Percentiles rank a stretch among this genome's conserved stretches.
Evolutionary conservation across 1,139 yeast species (phyloP).

Genomic region (Suhomyces bokatorum): DNA sequence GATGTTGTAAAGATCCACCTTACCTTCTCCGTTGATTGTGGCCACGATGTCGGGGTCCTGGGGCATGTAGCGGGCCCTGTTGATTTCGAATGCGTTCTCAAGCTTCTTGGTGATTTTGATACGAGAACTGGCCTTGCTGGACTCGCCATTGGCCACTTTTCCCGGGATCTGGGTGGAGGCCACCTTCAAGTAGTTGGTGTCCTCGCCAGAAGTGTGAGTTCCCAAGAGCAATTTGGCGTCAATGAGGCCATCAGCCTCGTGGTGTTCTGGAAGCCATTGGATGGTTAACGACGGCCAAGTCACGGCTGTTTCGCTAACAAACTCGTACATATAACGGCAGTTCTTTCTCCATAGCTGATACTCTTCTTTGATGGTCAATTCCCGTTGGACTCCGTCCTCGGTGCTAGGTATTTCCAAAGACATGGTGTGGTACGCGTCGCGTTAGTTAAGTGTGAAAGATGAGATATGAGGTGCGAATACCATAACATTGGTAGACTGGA

Average conservation of each 20-base stretch:
- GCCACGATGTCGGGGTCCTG: constrained; percentile 67
- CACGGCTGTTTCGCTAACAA: constrained; percentile 74
- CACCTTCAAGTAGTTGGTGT: constrained; percentile 71
- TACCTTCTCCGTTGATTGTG: constrained; percentile 77
- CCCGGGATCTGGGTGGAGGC: constrained; percentile 73
- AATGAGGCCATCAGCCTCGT: constrained; percentile 33
- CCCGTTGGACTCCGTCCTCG: constrained; percentile 29
- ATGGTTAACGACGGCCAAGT: constrained; percentile 81
- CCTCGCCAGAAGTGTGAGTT: constrained; percentile 85
- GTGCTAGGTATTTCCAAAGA: constrained; percentile 3
- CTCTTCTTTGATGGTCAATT: constrained; percentile 60
- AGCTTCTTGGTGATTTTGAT: constrained; percentile 63
- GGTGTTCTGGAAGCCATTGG: constrained; percentile 66
- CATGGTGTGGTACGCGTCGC: constrained; percentile 27
- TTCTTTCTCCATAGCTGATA: constrained; percentile 78
- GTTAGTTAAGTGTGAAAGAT: constrained; percentile 28
- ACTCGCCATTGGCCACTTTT: constrained; percentile 17
- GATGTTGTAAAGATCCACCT: constrained; percentile 63
- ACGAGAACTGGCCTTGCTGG: constrained; percentile 42
- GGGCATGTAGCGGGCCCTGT: constrained; percentile 83
- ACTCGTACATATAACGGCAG: constrained; percentile 77
- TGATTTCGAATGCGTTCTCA: constrained; percentile 60
- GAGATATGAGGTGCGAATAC: not conserved
- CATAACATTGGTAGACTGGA: not conserved
- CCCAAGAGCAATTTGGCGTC: constrained; percentile 63